phyloP scores from a whole-genome alignment of 1,139 yeast genomes.

The Kodamaea derodonti region DNA sequence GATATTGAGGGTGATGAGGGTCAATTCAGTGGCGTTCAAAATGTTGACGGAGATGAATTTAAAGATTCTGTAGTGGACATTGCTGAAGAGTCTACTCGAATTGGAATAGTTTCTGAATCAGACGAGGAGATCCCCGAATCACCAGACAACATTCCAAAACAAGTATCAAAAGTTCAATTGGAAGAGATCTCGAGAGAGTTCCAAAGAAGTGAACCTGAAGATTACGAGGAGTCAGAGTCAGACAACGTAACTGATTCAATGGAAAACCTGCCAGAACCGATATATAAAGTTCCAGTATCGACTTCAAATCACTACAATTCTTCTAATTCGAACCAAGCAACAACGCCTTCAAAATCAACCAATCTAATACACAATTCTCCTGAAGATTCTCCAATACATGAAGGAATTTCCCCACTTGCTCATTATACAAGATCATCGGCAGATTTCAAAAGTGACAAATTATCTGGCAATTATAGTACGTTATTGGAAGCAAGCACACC shows the following conservation, averaged over 20 bases:
- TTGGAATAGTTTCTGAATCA: too few species aligned
- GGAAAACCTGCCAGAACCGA: too few species aligned
- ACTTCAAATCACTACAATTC: too few species aligned
- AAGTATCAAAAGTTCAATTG: background rate
- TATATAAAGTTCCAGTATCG: too few species aligned
- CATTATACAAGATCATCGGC: conserved; percentile 10
- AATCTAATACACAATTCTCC: background rate
- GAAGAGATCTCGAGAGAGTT: background rate
- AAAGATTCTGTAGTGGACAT: too few species aligned
- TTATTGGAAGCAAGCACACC: conserved; percentile 20
- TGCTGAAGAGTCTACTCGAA: too few species aligned
- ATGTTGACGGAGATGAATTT: conserved; percentile 1
- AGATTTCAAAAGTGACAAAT: conserved; percentile 1
- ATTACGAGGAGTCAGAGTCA: background rate
- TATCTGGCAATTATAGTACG: conserved; percentile 11
- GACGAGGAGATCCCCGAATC: background rate
- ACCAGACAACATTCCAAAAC: background rate
- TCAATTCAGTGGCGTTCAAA: conserved; percentile 4
- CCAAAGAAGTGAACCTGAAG: background rate
- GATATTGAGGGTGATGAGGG: conserved; percentile 4
- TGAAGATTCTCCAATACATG: conserved; percentile 1
- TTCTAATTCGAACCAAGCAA: background rate
- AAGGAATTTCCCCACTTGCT: conserved; percentile 6
- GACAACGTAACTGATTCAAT: too few species aligned
- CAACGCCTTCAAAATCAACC: too few species aligned